Conservation (phyloP, 164 flowering plant genomes). For the Vitis amurensis region DNA sequence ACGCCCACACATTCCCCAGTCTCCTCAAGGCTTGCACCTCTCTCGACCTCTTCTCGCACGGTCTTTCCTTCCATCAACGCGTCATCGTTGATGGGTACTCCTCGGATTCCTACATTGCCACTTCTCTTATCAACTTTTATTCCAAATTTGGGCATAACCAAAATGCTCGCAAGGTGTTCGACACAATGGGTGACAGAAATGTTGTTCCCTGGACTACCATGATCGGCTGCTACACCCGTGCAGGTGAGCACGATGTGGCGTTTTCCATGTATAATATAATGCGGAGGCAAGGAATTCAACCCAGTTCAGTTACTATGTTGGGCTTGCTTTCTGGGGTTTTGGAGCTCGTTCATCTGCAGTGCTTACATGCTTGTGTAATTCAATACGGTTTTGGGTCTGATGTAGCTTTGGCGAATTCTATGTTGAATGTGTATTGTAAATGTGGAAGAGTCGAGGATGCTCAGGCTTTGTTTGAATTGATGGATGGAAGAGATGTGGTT, state of each 20-base stretch:
- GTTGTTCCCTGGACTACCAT: slow-evolving; percentile 81
- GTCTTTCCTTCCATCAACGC: slow-evolving; percentile 59
- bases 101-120: slow-evolving; percentile 49
- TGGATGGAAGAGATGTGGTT: slow-evolving; percentile 52
- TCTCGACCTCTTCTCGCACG: slow-evolving; percentile 39
- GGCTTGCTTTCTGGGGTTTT: slow-evolving; percentile 51
- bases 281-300: slow-evolving; percentile 47
- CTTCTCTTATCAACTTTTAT: slow-evolving; percentile 63
- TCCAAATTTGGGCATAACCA: slow-evolving; percentile 33
- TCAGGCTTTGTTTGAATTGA: slow-evolving; percentile 47
- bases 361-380: slow-evolving; percentile 56
- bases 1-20: slow-evolving; percentile 59
- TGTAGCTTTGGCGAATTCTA: slow-evolving; percentile 46
- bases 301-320: slow-evolving; percentile 65
- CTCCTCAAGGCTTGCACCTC: slow-evolving; percentile 73
- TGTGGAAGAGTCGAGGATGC: slow-evolving; percentile 57
- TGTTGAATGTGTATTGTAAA: slow-evolving; percentile 60
- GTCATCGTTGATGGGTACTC: slow-evolving; percentile 49
- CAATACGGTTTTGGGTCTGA: slow-evolving; percentile 46
- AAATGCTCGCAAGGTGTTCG: slow-evolving; percentile 59
- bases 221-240: slow-evolving; percentile 60
- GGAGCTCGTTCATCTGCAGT: slow-evolving; percentile 30
- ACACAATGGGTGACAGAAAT: slow-evolving; percentile 57
- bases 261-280: slow-evolving; percentile 52
- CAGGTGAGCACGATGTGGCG: slow-evolving; percentile 40